A percentile compares a stretch with the other conserved stretches of the same genome.
Conservation (phyloP, 2,329 filamentous ascomycete species). For the Trichoderma cornu-damae region DNA sequence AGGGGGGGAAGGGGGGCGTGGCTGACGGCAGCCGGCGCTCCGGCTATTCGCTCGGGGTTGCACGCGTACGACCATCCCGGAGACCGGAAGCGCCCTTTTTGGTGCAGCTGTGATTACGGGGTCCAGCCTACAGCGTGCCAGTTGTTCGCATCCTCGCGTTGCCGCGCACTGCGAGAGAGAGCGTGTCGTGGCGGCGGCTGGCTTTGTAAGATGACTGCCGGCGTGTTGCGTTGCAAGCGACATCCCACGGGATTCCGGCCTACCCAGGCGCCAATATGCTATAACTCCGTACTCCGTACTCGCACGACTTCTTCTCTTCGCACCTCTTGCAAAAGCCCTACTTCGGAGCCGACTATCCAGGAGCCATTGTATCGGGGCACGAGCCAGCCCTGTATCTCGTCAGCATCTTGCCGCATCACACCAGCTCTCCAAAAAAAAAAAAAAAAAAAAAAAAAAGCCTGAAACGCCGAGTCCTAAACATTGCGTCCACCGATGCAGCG, state of each 20-base stretch:
- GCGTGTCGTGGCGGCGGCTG: conserved; percentile 6
- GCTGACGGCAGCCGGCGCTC: conserved; percentile 11
- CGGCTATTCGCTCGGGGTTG: conserved; percentile 14
- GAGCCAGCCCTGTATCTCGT: neutral
- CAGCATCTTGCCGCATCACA: neutral
- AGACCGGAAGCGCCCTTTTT: conserved; percentile 1
- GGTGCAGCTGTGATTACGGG: neutral
- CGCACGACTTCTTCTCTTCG: too few species aligned
- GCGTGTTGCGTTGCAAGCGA: neutral
- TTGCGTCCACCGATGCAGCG: neutral
- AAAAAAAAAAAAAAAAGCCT: too few species aligned
- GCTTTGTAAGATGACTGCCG: neutral
- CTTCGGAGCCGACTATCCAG: neutral
- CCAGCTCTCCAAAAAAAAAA: neutral
- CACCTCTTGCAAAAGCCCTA: too few species aligned
- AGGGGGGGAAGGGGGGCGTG: too few species aligned
- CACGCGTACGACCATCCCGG: conserved; percentile 6
- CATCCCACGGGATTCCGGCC: neutral
- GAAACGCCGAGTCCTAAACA: neutral
- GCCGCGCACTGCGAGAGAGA: neutral
- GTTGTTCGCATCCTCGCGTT: neutral
- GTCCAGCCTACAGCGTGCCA: neutral
- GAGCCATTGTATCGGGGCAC: neutral
- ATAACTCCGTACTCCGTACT: too few species aligned
- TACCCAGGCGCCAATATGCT: neutral